These are phyloP conservation scores for Isoetes taiwanensis DNA, from an alignment of 75 land plant genomes.

Conservation along the genomic window DNA sequence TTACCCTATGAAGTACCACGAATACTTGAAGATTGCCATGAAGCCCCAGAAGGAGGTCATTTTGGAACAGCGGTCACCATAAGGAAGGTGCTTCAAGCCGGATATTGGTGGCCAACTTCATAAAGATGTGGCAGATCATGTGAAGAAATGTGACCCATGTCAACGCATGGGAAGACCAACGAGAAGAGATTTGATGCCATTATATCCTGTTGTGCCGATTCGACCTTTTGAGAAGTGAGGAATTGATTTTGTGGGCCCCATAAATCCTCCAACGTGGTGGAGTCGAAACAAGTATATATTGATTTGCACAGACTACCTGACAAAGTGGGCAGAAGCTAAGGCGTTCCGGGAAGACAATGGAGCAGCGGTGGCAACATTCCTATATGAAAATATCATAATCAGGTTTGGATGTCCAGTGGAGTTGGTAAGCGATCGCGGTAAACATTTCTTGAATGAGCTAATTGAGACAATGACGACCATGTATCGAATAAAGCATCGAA, in stretches of 20 bases:
- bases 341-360: not conserved
- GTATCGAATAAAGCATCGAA: not conserved
- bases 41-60: no score
- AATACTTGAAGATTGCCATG: no score
- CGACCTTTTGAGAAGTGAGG: conserved; percentile 3
- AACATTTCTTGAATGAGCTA: not conserved
- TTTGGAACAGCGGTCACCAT: no score
- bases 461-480: not conserved
- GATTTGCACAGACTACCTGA: not conserved
- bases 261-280: not conserved
- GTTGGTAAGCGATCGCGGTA: conserved; percentile 1
- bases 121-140: not conserved
- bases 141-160: not conserved
- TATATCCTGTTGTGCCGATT: not conserved
- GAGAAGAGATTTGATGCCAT: not conserved
- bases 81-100: not conserved
- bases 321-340: not conserved
- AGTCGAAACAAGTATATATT: not conserved
- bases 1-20: no score
- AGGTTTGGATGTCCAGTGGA: not conserved
- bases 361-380: not conserved
- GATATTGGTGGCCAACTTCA: conserved; percentile 3
- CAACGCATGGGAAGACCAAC: not conserved
- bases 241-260: not conserved
- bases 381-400: not conserved